Base-by-base conservation (phyloP, 805 yeast species). In the Candida maris region DNA sequence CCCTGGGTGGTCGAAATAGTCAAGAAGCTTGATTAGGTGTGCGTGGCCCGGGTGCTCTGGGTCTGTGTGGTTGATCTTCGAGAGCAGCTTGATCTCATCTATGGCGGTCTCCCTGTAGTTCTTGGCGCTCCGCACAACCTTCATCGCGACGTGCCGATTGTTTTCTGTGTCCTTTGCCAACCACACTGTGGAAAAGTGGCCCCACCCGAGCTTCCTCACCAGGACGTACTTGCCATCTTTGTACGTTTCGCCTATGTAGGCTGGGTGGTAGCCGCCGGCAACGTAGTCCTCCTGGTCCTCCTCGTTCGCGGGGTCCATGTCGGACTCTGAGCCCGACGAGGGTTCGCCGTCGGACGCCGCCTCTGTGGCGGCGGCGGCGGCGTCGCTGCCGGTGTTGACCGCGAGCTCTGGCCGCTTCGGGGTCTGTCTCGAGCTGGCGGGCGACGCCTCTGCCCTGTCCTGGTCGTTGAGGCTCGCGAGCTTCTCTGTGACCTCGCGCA, bases 111-210 rank as follows among this genome's bases (percentile, higher is more conserved):
- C 96, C 3, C 96, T 79, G 57, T 91, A 93, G 47, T 86, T 89
- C 36, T 77, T 75, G 12, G 96, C 96, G 50, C 94, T 81, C 44
- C 96, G 73, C 18, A 93, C 97, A 49, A 93, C 82, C 59, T 93
- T 93, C 73, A 93, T 74, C 2, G 98, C 98, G 16, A 93, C 97
- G 56, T 85, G 96, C 32, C 74, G 65, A 41, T 74, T 70, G 37
- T 69, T 65, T 44, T 67, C 70, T 39, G 77, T 81, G 34, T 67
- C 69, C 42, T 65, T 72, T 4, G 96, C 97, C 19, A 85, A 67
- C 97, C 96, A 89, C 16, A 86, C 97, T 1, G 96, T 93, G 19
- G 95, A 82, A 57, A 93, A 93, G 62, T 93, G 97, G 23, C 99
- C 99, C 99, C 99, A 93, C 1, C 99, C 99, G 4, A 93, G 68